These are phyloP conservation scores for Leishmania martiniquensis DNA, from an alignment of 208 protist genomes.

Conservation along the genomic window DNA sequence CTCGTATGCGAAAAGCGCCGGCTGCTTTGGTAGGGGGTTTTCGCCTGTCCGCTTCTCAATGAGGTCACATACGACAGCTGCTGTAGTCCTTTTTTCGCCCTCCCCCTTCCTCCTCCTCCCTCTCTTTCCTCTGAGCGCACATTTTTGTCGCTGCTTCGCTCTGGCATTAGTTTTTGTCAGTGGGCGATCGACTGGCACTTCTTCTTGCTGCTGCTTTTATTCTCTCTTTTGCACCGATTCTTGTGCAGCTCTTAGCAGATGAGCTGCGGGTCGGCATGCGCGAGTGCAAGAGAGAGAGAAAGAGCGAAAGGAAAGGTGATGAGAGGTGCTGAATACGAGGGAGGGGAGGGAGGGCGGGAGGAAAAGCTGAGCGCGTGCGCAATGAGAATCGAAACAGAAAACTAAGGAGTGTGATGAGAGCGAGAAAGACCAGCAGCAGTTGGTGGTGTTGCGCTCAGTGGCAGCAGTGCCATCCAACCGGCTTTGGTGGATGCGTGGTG, in stretches of 20 bases:
- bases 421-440: neutral
- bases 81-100: neutral
- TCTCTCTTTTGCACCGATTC: neutral
- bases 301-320: neutral
- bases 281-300: neutral
- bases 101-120: neutral
- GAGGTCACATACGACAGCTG: neutral
- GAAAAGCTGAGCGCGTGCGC: neutral
- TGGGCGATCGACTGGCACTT: neutral
- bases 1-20: too few species aligned
- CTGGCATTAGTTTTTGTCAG: neutral
- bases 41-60: neutral
- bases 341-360: neutral
- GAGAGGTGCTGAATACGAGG: too few species aligned
- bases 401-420: neutral
- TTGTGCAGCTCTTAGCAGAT: neutral
- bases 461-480: neutral
- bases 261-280: neutral
- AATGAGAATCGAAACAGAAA: neutral
- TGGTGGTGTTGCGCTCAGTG: neutral
- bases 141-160: neutral
- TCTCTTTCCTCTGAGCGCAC: neutral
- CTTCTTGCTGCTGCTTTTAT: conserved; percentile 2
- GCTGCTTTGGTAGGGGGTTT: neutral
- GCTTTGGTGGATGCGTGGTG: neutral